Base-by-base conservation (phyloP, 495 filamentous ascomycete species). In the Filosporella fistucella region DNA sequence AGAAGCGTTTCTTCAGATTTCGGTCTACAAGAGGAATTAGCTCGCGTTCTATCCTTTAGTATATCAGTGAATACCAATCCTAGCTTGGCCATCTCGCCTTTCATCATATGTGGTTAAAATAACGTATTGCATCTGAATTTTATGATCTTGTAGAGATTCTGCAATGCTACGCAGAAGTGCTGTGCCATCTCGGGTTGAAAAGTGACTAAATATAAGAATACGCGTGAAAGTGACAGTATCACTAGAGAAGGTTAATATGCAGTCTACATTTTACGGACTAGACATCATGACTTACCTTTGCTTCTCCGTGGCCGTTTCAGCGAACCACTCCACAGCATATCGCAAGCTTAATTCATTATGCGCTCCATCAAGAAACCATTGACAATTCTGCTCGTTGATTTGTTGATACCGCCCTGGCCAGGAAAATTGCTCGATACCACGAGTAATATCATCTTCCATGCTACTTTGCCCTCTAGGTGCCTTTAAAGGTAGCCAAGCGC, bases 161-260 rank as follows among this genome's bases (percentile, higher is more conserved):
- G 46, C 37, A 28, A 96, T 74, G 1, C 81, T 81, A 14, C 74
- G 66, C 52, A 90, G 75, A 17, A 94, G 79, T 1, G 80, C 74
- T 12, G 71, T 66, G 11, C 84, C 85, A n/a, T 91, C 87, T n/a
- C 89, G 84, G 11, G 81, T 86, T 58, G 95, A 89, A 57, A 42
- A 41, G 10, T 96, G 91, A 66, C 96, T 96, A 76, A 96, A 97
- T 42, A 97, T 80, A 47, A 97, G 69, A 44, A 89, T 79, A n/a
- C 82, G 73, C n/a, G 62, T 64, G 0, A 64, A 47, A 41, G 26
- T 25, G 12, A 7, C 21, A 20, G 32, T 20, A 17, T 3, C 24
- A 14, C 16, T 36, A 47, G 4, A 37, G 20, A 17, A 26, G 3
- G 24, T 41, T 49, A 45, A 26, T 25, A 24, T n/a, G 23, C 24